These are phyloP conservation scores for Vitis rupestris DNA, from an alignment of 164 flowering plant species.

Conservation along the genomic window DNA sequence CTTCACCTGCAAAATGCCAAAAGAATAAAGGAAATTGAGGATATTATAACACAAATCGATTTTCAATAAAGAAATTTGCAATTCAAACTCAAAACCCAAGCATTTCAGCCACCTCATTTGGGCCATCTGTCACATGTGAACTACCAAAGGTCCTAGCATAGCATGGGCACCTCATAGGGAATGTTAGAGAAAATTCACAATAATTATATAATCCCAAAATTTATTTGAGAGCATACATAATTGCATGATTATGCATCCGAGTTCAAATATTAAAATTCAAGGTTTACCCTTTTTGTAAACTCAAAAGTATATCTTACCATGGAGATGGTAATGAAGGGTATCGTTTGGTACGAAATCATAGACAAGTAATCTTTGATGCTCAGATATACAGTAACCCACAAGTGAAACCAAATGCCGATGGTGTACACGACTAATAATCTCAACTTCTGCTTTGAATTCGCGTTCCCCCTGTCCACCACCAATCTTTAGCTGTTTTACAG, in stretches of 20 bases:
- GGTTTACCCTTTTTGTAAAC: background rate
- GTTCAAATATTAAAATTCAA: background rate
- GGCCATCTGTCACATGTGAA: background rate
- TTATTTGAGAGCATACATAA: background rate
- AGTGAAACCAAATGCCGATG: slow-evolving; percentile 65
- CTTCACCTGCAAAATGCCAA: slow-evolving; percentile 28
- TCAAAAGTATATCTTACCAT: slow-evolving; percentile 34
- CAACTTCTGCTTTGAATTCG: slow-evolving; percentile 65
- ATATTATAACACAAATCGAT: background rate
- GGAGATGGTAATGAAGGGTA: slow-evolving; percentile 59
- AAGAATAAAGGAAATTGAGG: background rate
- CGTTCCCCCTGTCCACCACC: slow-evolving; percentile 68
- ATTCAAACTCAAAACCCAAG: background rate
- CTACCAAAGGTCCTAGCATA: background rate
- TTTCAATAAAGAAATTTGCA: background rate
- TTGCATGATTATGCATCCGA: background rate
- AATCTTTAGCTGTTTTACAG: slow-evolving; percentile 56
- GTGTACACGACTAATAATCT: slow-evolving; percentile 59
- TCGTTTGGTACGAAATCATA: slow-evolving; percentile 56
- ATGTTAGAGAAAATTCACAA: background rate
- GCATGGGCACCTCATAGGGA: background rate
- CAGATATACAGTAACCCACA: slow-evolving; percentile 62
- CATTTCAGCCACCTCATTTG: background rate
- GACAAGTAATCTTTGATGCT: slow-evolving; percentile 56
- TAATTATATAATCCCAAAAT: background rate